Evolutionary conservation across 2,329 filamentous ascomycete species (phyloP), one percentile per base, ranked within the genome.

Genomic region (Stachybotrys chartarum): DNA sequence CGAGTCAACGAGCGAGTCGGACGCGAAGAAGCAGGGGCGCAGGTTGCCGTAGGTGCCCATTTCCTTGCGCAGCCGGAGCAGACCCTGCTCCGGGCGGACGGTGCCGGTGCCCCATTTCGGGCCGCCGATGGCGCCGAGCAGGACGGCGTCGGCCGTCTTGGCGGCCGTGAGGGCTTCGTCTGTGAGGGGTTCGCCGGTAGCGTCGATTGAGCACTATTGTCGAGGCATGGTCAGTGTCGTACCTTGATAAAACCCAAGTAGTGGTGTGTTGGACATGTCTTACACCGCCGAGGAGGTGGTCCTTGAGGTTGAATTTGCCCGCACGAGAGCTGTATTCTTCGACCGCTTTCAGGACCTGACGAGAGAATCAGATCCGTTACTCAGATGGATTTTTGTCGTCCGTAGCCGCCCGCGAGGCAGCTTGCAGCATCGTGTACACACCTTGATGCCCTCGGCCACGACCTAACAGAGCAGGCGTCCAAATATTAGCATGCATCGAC

Each of bases 21-120:
- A 92, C 52, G 91, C 90, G 77, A 99, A 97, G 81, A 90, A 95
- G 81, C 93, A 97, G 10, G 92, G 93, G 6, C 93, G 87, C 56
- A 97, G 85, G 82, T 97, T 97, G 64, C 92, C 93, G 75, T 95
- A 97, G 55, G 93, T 91, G 68, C 83, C 82, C 81, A 97, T 89
- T 75, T 97, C 90, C 75, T 95, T 97, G 75, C 93, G 91, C 54
- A 97, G 88, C 63, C 79, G 83, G 59, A 97, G 86, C 65, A 97
- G 85, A 58, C 93, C 93, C 75, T 97, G 90, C 72, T 97, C 93
- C 1, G 93, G 93, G 49, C 92, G 90, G 60, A 97, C 87, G 56
- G 85, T 75, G 62, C 90, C 90, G 35, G 91, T 94, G 58, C 92
- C 92, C 91, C 92, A 97, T 90, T 97, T 73, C 14, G 94, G 93